Evolutionary conservation across 2,329 filamentous ascomycete species (phyloP).

Genomic region (Dactylellina cionopaga): DNA sequence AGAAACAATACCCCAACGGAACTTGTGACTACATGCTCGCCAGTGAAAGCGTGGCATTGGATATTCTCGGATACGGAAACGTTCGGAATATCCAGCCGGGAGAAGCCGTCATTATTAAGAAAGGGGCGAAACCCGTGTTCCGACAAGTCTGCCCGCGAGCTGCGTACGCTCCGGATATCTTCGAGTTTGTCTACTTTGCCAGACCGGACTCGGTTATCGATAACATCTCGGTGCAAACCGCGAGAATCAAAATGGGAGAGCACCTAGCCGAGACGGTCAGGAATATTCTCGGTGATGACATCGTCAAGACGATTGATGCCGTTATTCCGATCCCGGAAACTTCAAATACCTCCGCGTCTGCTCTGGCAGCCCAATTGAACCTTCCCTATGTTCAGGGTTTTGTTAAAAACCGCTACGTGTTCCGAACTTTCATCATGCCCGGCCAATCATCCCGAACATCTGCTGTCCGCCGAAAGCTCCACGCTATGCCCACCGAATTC

Average conservation of each 20-base stretch:
- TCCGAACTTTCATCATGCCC: conserved; percentile 87
- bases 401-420: conserved; percentile 89
- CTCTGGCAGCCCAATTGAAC: conserved; percentile 76
- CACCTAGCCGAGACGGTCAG: conserved; percentile 79
- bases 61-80: conserved; percentile 80
- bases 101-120: conserved; percentile 80
- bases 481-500: conserved; percentile 86
- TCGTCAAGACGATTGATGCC: conserved; percentile 79
- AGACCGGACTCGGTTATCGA: conserved; percentile 84
- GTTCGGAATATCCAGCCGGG: conserved; percentile 83
- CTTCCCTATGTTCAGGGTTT: conserved; percentile 84
- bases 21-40: conserved; percentile 89
- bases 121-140: conserved; percentile 78
- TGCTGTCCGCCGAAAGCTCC: conserved; percentile 88
- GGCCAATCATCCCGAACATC: conserved; percentile 83
- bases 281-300: conserved; percentile 73
- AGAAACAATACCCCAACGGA: conserved; percentile 72
- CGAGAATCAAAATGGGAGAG: conserved; percentile 85
- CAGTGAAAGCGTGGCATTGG: conserved; percentile 84
- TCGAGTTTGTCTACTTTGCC: conserved; percentile 89
- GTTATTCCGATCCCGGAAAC: conserved; percentile 87
- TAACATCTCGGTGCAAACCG: conserved; percentile 85
- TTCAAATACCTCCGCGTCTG: conserved; percentile 80
- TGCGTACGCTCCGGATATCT: conserved; percentile 83
- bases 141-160: conserved; percentile 75